Percentiles rank a stretch among this genome's conserved stretches.
Conservation (phyloP, 2,329 filamentous ascomycete species). For the Talaromyces verruculosus region DNA sequence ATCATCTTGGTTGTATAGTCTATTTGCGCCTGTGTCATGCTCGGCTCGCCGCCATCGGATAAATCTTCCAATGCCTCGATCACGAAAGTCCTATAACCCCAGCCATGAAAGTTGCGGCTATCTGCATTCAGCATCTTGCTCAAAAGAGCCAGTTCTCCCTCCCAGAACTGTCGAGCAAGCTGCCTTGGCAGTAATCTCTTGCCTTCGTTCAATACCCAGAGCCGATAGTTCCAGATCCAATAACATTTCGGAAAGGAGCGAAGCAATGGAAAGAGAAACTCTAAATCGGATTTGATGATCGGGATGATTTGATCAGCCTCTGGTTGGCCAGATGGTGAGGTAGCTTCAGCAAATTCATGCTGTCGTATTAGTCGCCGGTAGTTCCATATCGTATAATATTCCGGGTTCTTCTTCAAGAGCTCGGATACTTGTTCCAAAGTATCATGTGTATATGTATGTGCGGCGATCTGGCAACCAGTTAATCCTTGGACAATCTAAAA, state of each 20-base stretch:
- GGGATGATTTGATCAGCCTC: conserved; percentile 48
- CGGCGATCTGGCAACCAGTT: conserved; percentile 35
- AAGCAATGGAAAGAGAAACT: conserved; percentile 80
- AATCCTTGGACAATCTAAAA: not conserved
- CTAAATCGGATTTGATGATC: conserved; percentile 70
- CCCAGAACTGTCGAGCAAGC: conserved; percentile 69
- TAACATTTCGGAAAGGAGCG: conserved; percentile 93
- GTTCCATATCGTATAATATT: conserved; percentile 53
- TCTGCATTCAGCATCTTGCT: conserved; percentile 86
- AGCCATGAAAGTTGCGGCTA: conserved; percentile 92
- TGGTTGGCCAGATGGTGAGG: conserved; percentile 32
- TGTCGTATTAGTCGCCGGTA: conserved; percentile 67
- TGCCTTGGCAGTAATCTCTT: conserved; percentile 60
- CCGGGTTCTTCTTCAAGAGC: conserved; percentile 47
- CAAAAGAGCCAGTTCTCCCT: conserved; percentile 76
- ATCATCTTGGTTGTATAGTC: conserved; percentile 91
- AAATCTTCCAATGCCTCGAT: conserved; percentile 70
- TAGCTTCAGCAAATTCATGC: conserved; percentile 53
- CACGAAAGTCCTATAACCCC: conserved; percentile 83
- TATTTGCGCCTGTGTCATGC: conserved; percentile 78
- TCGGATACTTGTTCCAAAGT: conserved; percentile 47
- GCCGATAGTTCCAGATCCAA: conserved; percentile 97
- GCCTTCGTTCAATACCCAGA: conserved; percentile 77
- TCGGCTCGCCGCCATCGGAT: conserved; percentile 36
- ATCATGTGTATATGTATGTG: conserved; percentile 43